Evolutionary conservation across 139 green algal genomes (phyloP).

Genomic region (Chlamydomonas sphaeroides): DNA sequence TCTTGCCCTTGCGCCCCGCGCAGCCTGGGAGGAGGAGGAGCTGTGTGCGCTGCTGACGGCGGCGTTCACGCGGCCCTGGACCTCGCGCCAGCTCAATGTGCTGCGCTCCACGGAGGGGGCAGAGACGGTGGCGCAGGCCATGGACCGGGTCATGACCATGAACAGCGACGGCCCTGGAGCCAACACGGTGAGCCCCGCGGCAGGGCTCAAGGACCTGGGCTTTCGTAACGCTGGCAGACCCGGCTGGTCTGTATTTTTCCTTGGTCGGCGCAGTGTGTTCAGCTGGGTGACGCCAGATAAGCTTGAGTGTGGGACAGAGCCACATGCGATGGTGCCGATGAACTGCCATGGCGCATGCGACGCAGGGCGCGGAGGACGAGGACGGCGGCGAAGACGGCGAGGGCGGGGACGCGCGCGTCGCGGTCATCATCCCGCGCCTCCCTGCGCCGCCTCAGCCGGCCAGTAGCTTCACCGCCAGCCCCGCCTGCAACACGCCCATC

Average conservation of each 20-base stretch:
- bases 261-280: neutral
- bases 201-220: no score
- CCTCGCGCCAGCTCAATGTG: slow-evolving; percentile 59
- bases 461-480: slow-evolving; percentile 6
- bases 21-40: slow-evolving; percentile 49
- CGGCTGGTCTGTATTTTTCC: no score
- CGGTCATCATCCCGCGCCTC: slow-evolving; percentile 13
- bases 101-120: slow-evolving; percentile 56
- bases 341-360: no score
- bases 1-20: no score
- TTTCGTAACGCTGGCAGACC: no score
- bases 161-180: no score
- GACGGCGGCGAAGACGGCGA: slow-evolving; percentile 6
- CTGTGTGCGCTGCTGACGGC: slow-evolving; percentile 52
- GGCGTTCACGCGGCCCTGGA: slow-evolving; percentile 62
- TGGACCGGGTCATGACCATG: slow-evolving; percentile 51
- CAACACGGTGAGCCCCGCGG: no score
- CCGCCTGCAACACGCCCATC: slow-evolving; percentile 29
- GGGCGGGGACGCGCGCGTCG: neutral
- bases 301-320: no score
- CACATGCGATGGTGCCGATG: no score
- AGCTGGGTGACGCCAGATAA: no score
- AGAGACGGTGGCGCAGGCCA: slow-evolving; percentile 72
- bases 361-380: slow-evolving; percentile 18
- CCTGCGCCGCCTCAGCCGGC: neutral